Conservation (phyloP, 2,329 filamentous ascomycete genomes). For the Microdochium nivale region DNA sequence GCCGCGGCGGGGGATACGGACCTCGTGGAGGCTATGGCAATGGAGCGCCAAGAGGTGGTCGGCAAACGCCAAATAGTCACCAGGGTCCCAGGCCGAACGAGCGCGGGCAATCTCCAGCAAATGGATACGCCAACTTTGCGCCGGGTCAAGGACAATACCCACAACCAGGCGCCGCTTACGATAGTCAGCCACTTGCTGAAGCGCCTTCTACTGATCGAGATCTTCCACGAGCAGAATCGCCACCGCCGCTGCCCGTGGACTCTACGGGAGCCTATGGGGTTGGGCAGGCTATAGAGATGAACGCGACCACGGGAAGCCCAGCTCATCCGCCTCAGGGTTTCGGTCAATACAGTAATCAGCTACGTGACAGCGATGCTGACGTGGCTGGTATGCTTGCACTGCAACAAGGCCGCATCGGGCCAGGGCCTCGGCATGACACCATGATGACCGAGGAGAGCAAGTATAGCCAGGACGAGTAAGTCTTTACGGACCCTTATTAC, state of each 20-base stretch:
- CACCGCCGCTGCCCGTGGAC: slow-evolving; percentile 48
- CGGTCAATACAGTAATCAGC: slow-evolving; percentile 33
- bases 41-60: slow-evolving; percentile 25
- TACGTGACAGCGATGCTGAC: slow-evolving; percentile 60
- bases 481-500: slow-evolving; percentile 6
- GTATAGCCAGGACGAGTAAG: slow-evolving; percentile 70
- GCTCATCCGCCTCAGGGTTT: slow-evolving; percentile 29
- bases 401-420: slow-evolving; percentile 43
- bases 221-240: slow-evolving; percentile 54
- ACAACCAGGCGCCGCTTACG: slow-evolving; percentile 26
- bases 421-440: slow-evolving; percentile 34
- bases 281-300: slow-evolving; percentile 73
- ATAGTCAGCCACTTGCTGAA: slow-evolving; percentile 27
- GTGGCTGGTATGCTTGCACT: slow-evolving; percentile 66
- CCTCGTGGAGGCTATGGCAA: slow-evolving; percentile 21
- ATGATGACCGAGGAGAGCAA: slow-evolving; percentile 59
- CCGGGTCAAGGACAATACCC: slow-evolving; percentile 23
- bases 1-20: slow-evolving; percentile 18
- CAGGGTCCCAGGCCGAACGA: slow-evolving; percentile 29
- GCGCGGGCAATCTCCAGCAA: slow-evolving; percentile 17
- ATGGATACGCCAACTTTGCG: slow-evolving; percentile 16
- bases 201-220: slow-evolving; percentile 22
- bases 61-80: slow-evolving; percentile 36
- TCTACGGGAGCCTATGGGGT: slow-evolving; percentile 26
- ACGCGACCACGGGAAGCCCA: slow-evolving; percentile 54